These are phyloP conservation scores for Cystobasidium slooffiae DNA, from an alignment of 1,284 basidiomycete genomes.

Conservation along the genomic window DNA sequence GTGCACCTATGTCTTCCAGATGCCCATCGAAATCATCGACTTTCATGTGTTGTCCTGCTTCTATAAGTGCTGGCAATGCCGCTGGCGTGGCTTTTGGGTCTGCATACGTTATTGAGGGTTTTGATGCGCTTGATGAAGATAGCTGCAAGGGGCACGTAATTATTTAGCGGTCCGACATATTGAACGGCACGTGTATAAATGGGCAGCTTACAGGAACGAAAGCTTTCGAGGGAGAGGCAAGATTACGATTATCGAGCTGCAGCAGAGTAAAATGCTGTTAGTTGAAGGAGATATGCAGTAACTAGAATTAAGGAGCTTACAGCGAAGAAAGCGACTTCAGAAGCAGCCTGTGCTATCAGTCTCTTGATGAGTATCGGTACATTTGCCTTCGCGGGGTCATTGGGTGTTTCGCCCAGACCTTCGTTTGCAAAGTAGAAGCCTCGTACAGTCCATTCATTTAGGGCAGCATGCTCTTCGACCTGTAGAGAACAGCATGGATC, in stretches of 20 bases:
- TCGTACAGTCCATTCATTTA: conserved; percentile 62
- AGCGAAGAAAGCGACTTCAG: conserved; percentile 68
- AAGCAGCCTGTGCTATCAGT: conserved; percentile 56
- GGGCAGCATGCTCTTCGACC: conserved; percentile 60
- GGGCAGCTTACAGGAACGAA: conserved; percentile 16
- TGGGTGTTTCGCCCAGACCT: conserved; percentile 63
- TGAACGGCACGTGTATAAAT: neutral
- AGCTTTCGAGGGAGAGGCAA: conserved; percentile 22
- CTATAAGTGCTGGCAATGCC: conserved; percentile 62
- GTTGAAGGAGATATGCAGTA: neutral
- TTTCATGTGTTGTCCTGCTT: conserved; percentile 61
- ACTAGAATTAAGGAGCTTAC: conserved; percentile 58
- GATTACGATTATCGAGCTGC: conserved; percentile 36
- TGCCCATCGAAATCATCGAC: conserved; percentile 79
- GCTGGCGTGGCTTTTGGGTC: conserved; percentile 57
- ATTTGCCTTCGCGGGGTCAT: conserved; percentile 65
- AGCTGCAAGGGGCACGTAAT: conserved; percentile 9
- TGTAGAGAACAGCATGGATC: conserved; percentile 1
- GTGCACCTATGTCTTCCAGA: conserved; percentile 70
- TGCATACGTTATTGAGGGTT: conserved; percentile 58
- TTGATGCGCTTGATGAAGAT: conserved; percentile 53
- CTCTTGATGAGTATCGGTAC: conserved; percentile 59
- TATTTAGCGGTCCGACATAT: conserved; percentile 9
- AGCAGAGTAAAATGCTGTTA: conserved; percentile 29
- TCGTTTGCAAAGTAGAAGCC: conserved; percentile 76